These are phyloP conservation scores for Tephrocybe sp. DNA, from an alignment of 768 basidiomycete genomes.

Conservation along the genomic window DNA sequence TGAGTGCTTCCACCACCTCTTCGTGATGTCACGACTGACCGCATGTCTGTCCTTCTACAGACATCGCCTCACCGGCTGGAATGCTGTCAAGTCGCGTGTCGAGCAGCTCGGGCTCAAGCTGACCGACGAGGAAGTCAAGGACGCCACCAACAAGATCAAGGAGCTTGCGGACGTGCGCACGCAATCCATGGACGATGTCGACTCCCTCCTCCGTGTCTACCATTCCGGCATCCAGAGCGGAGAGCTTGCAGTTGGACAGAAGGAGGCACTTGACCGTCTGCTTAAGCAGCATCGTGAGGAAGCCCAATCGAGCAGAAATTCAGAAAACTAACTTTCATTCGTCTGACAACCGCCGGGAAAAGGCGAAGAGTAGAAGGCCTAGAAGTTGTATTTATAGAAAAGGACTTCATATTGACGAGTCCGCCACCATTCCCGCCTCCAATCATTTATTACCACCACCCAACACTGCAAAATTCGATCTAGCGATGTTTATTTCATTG, in stretches of 20 bases:
- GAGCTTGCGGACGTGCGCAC: conserved; percentile 98
- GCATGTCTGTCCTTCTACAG: conserved; percentile 36
- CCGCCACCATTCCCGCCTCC: not conserved
- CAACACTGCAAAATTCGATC: conserved; percentile 3
- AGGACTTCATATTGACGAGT: conserved; percentile 11
- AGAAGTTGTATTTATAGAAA: conserved; percentile 19
- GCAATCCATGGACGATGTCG: conserved; percentile 99
- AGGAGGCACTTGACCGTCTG: conserved; percentile 84
- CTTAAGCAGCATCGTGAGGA: conserved; percentile 69
- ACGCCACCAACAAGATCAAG: conserved; percentile 99
- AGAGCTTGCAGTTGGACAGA: conserved; percentile 91
- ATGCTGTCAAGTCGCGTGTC: conserved; percentile 98
- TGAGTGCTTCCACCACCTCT: conserved; percentile 28
- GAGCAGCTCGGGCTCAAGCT: conserved; percentile 93
- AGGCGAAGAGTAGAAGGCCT: conserved; percentile 1
- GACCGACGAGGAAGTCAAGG: conserved; percentile 96
- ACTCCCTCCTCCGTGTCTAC: conserved; percentile 93
- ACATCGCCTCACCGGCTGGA: conserved; percentile 97
- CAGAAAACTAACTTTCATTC: not conserved
- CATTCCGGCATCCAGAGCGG: conserved; percentile 93
- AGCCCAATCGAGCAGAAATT: conserved; percentile 9
- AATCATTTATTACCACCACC: no score
- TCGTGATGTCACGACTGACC: not conserved
- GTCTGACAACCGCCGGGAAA: not conserved
- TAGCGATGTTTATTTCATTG: conserved; percentile 1